phyloP scores from a whole-genome alignment of 495 filamentous ascomycete species.

The Astrocystis sublimbata region DNA sequence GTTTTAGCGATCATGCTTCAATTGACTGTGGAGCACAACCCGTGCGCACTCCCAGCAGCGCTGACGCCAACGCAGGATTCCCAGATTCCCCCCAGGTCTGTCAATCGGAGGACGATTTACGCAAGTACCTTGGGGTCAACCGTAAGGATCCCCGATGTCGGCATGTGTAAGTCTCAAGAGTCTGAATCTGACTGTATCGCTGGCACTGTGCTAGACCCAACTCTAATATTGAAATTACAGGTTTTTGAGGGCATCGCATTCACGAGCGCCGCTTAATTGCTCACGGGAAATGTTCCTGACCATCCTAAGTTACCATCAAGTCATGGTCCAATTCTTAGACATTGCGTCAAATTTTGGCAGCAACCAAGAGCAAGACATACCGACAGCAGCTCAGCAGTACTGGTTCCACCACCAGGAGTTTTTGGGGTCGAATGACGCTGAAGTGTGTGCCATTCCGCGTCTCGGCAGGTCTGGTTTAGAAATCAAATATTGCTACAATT shows the following conservation, averaged over 20 bases:
- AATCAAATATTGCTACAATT: constrained; percentile 40
- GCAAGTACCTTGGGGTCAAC: not conserved
- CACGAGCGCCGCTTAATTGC: constrained; percentile 30
- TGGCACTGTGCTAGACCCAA: not conserved
- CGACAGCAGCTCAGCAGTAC: constrained; percentile 27
- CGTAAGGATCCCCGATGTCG: not conserved
- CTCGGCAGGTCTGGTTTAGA: constrained; percentile 44
- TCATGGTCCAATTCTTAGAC: constrained; percentile 44
- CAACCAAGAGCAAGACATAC: constrained; percentile 18
- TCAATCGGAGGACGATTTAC: not conserved
- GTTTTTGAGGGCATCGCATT: constrained; percentile 38
- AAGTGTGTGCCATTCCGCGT: constrained; percentile 23
- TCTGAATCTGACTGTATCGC: too few relatives aligned
- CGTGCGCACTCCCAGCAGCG: too few relatives aligned
- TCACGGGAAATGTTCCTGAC: constrained; percentile 34
- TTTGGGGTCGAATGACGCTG: constrained; percentile 14
- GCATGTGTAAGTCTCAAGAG: constrained; percentile 4
- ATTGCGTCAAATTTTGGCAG: constrained; percentile 45
- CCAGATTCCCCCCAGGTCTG: not conserved
- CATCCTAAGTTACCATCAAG: constrained; percentile 42
- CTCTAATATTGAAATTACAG: constrained; percentile 21
- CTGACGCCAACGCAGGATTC: not conserved
- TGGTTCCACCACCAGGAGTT: constrained; percentile 17
- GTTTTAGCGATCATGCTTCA: not conserved
- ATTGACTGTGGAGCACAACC: too few relatives aligned